A percentile compares a stretch with the other conserved stretches of the same genome.
Evolutionary conservation across 192 early-diverging fungal genomes (phyloP).

Genomic region (Linnemannia schmuckeri): DNA sequence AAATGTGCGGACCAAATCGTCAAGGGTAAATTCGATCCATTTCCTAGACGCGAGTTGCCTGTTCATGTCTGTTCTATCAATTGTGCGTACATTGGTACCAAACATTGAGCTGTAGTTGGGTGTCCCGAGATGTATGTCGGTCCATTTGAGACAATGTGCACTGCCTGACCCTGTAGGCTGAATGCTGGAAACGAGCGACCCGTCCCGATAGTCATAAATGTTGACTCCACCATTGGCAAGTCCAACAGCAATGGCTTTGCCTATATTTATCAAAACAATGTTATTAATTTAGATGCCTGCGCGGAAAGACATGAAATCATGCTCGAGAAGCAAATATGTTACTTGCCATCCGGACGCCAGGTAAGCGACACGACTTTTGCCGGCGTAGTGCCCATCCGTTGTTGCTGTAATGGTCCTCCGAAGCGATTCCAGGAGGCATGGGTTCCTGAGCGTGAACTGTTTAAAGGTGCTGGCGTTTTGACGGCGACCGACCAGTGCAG

Average conservation of each 20-base stretch:
- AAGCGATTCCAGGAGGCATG: background rate
- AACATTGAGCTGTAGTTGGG: slow-evolving; percentile 1
- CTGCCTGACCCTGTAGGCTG: background rate
- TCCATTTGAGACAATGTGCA: slow-evolving; percentile 32
- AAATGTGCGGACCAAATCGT: background rate
- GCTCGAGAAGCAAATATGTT: background rate
- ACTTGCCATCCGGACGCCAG: slow-evolving; percentile 47
- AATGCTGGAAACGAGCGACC: slow-evolving; percentile 13
- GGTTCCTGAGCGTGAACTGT: background rate
- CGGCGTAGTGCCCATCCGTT: background rate
- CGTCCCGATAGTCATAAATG: slow-evolving; percentile 44
- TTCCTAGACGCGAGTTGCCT: background rate
- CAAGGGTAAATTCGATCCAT: background rate
- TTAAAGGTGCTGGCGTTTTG: background rate
- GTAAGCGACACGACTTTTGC: slow-evolving; percentile 32
- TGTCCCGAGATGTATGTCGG: slow-evolving; percentile 28
- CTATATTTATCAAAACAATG: background rate
- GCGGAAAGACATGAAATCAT: background rate
- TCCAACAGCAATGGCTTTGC: slow-evolving; percentile 42
- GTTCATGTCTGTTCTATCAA: background rate
- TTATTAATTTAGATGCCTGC: background rate
- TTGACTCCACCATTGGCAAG: slow-evolving; percentile 31
- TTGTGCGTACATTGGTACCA: slow-evolving; percentile 21
- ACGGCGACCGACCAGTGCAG: slow-evolving; percentile 33
- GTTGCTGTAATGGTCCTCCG: background rate